Evolutionary conservation across 2,329 filamentous ascomycete species (phyloP).

Genomic region (Fusarium oxysporum): DNA sequence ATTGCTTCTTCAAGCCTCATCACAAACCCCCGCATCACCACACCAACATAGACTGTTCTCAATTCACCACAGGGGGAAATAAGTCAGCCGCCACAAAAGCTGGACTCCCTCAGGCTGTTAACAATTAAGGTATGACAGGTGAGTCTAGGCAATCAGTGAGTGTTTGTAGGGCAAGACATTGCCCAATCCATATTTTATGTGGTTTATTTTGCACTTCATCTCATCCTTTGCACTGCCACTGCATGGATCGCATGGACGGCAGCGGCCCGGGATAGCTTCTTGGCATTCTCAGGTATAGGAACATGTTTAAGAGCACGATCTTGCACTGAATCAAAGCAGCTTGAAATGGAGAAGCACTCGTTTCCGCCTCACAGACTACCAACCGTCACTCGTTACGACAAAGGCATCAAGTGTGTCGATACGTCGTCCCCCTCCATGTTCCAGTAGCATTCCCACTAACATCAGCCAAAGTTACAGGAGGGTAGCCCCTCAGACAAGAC

Average conservation of each 20-base stretch:
- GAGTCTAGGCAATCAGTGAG: not conserved
- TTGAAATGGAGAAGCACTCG: not conserved
- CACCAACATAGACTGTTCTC: not conserved
- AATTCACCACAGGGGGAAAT: not conserved
- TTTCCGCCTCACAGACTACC: not conserved
- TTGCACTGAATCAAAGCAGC: not conserved
- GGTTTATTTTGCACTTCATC: not conserved
- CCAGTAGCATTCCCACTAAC: not conserved
- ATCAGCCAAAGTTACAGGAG: constrained; percentile 22
- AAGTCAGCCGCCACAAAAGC: constrained; percentile 11
- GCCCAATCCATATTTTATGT: not conserved
- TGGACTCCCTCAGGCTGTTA: not conserved
- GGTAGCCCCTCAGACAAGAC: constrained; percentile 1
- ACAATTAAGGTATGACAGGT: not conserved
- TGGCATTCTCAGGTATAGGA: constrained; percentile 15
- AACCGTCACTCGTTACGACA: not conserved
- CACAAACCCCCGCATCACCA: not conserved
- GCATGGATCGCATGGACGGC: constrained; percentile 27
- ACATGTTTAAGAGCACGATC: not conserved
- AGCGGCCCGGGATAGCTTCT: constrained; percentile 32
- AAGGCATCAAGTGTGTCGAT: not conserved
- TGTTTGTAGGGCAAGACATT: not conserved
- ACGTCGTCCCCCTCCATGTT: not conserved
- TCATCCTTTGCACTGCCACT: constrained; percentile 30
- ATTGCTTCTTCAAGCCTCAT: not conserved